These are phyloP conservation scores for Lanmaoa pseudosensibilis DNA, from an alignment of 768 basidiomycete species.

Conservation along the genomic window DNA sequence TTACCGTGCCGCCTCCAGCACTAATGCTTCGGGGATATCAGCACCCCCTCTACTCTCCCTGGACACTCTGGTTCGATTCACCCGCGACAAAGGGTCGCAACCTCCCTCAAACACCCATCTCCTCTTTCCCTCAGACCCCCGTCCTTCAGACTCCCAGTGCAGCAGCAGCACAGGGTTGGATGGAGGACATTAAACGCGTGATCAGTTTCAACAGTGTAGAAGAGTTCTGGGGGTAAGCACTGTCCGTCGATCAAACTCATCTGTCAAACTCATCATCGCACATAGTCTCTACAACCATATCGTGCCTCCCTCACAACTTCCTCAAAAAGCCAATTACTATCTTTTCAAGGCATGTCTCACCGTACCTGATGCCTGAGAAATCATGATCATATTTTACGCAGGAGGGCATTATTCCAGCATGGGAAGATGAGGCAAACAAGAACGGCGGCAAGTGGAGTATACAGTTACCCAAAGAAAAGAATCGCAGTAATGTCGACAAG, in stretches of 20 bases:
- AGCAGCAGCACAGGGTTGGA: slow-evolving; percentile 86
- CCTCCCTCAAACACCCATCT: slow-evolving; percentile 78
- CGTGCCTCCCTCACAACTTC: slow-evolving; percentile 88
- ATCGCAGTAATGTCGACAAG: slow-evolving; percentile 76
- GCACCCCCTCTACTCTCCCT: slow-evolving; percentile 92
- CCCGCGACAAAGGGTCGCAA: slow-evolving; percentile 88
- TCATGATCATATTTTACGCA: slow-evolving; percentile 31
- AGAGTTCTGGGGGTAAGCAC: slow-evolving; percentile 95
- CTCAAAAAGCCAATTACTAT: slow-evolving; percentile 98
- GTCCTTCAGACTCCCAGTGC: slow-evolving; percentile 69
- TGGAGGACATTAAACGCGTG: slow-evolving; percentile 98
- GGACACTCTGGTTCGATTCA: slow-evolving; percentile 99
- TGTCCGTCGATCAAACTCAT: neutral
- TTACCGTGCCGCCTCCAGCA: neutral
- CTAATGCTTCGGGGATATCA: slow-evolving; percentile 32
- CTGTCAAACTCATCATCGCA: slow-evolving; percentile 11
- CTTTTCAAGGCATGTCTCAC: slow-evolving; percentile 79
- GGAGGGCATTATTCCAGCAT: slow-evolving; percentile 96
- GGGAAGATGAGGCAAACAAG: slow-evolving; percentile 97
- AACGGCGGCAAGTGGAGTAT: slow-evolving; percentile 99
- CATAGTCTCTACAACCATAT: slow-evolving; percentile 93
- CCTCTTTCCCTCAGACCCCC: slow-evolving; percentile 77
- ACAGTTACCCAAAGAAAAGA: slow-evolving; percentile 96
- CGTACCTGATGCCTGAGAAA: neutral
- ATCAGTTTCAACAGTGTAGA: slow-evolving; percentile 96